Base-by-base conservation (phyloP, 305 asterid genomes). In the Rubia tinctorum region DNA sequence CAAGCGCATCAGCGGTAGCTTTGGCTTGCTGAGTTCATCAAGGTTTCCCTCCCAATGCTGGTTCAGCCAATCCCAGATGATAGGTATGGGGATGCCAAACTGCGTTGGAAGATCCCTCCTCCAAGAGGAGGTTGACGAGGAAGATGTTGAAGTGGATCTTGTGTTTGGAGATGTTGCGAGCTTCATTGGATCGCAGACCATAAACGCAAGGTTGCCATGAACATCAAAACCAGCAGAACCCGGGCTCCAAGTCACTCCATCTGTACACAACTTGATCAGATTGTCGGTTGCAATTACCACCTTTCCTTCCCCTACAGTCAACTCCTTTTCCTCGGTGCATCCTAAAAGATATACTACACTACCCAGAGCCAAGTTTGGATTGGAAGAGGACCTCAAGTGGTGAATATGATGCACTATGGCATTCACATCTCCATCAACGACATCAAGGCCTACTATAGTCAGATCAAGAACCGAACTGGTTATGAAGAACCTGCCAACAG, bases 161-260 rank as follows among this genome's bases (percentile, higher is more conserved):
- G 95, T 81, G 73, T 86, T 90, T 51, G 97, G 97, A 47, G 99
- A 91, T 37, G 95, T 90, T 11, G 99, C 97, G 15, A 95, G 92
- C 84, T 92, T 95, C 99, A 95, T 95, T 23, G 99, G 99, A 81
- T 95, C 98, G 77, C 99, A 95, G 22, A 92, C 95, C 96, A 95
- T 90, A 87, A 92, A 95, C 5, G 98, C 96, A 55, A 95, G 96
- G 80, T 95, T 95, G n/a, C 99, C 98, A 68, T 92, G 88, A 76
- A 80, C 73, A 66, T 95, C 98, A 62, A 95, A 95, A 80, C 99
- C 98, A 68, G 99, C 99, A 58, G 98, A 89, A 23, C 99, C 99
- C 0, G 97, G 97, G 85, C 91, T 84, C 97, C 98, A 95, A n/a
- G 86, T 74, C 56, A 89, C 82, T 60, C 96, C 97, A 75, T 88